Evolutionary conservation across 257 asterid species (phyloP), one percentile per base, ranked within the genome.

Genomic region (Nicotiana tabacum): DNA sequence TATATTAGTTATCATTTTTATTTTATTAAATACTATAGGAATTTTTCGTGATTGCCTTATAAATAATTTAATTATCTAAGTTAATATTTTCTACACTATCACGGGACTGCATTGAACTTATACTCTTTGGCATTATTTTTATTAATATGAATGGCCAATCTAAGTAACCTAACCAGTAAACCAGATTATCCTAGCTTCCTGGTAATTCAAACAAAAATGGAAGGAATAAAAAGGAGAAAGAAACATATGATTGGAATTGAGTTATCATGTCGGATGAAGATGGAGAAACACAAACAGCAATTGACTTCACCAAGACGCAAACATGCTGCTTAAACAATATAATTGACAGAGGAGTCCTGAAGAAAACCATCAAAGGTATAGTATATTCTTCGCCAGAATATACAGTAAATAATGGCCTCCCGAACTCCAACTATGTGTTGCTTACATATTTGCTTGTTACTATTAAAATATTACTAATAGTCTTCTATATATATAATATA

Each of bases 371-470:
- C 18, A 66, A 66, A 53, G 77, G 61, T 3, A 18, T 43, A 15
- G 82, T 82, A 77, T 81, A 66, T 85, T 30, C 76, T 1, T 6
- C 9, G 81, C 85, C 33, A 30, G 85, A 78, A 67, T 82, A 57
- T 81, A 58, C 81, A 67, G 82, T 81, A 62, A 62, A 81, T 72
- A 66, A 61, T 84, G 43, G 77, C 33, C 33, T 81, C 81, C 83
- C 85, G 21, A 74, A 83, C 84, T 80, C 48, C 88, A 86, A 86
- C 81, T 84, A 11, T 27, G 39, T 72, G 29, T 82, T 67, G 43
- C 33, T 37, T 82, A 13, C 51, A 10, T 55, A 43, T 51, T 16
- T 48, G 32, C 51, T 32, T 37, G 4, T 18, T 69, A 35, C 29
- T 17, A 2, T 27, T 35, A 35, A 67, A n/a, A 37, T 69, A 69